These are phyloP conservation scores for Senna siamea DNA, from an alignment of 306 rosid genomes.

Conservation along the genomic window DNA sequence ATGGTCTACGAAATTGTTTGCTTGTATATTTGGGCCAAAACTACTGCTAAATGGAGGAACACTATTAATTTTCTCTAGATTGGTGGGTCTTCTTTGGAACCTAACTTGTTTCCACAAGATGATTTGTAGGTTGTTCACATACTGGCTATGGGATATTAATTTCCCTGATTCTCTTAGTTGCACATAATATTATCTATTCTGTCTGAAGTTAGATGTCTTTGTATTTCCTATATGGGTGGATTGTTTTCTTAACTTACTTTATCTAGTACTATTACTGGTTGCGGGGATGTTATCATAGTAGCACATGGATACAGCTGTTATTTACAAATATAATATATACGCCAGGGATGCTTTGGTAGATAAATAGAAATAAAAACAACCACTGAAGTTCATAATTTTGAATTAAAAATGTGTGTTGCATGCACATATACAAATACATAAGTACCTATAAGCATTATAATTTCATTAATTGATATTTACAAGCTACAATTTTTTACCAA, in stretches of 20 bases:
- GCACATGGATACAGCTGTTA: background rate
- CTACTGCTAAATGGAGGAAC: slow-evolving; percentile 4
- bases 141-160: background rate
- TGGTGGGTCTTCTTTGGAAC: slow-evolving; percentile 26
- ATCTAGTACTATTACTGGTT: background rate
- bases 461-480: background rate
- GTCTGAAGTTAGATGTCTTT: slow-evolving; percentile 1
- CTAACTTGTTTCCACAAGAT: slow-evolving; percentile 1
- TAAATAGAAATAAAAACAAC: background rate
- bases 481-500: background rate
- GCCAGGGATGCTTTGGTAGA: slow-evolving; percentile 18
- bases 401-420: background rate
- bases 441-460: background rate
- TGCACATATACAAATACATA: background rate
- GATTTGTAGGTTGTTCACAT: slow-evolving; percentile 11
- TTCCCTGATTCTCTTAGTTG: slow-evolving; percentile 21
- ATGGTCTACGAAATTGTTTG: slow-evolving; percentile 2
- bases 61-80: slow-evolving; percentile 26
- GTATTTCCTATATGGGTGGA: background rate
- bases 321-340: slow-evolving; percentile 3
- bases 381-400: background rate
- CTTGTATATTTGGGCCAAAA: slow-evolving; percentile 20
- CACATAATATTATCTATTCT: background rate
- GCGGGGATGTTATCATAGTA: background rate
- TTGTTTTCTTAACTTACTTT: slow-evolving; percentile 7